Base-by-base conservation (phyloP, 371 early-diverging fungal species). In the Lichtheimia ramosa region DNA sequence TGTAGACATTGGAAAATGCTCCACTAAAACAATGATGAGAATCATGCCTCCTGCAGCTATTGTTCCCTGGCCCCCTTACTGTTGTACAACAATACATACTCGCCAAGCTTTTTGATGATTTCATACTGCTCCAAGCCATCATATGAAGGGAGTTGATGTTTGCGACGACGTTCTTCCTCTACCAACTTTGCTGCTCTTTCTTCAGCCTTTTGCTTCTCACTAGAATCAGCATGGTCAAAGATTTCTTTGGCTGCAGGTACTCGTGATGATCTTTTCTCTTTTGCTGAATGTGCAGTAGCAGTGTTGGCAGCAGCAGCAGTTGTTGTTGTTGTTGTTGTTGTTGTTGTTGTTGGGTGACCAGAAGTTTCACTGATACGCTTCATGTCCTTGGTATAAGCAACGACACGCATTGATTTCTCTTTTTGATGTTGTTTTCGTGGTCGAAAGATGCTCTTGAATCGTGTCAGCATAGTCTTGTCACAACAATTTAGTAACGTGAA, bases 1-100 rank as follows among this genome's bases (percentile, higher is more conserved):
- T 79, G 75, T 89, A 92, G 0, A 94, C 94, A 59, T 83, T 86
- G 52, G 92, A 90, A 73, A 92, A 94, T 14, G 93, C 94, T 52
- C 94, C 94, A 65, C 89, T 89, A 77, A 51, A 63, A 51, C 62
- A 51, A 59, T 28, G 20, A 61, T 54, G 18, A 48, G 15, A 23
- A 55, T 20, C 40, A 24, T 41, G 18, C 57, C 10, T 12, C 34
- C 42, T 50, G 13, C 18, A 48, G 18, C 51, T 27, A 49, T 42
- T 34, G 39, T 49, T 43, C 24, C 21, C 12, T 5, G 21, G 40
- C n/a, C 3, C 18, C 34, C 34, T 34, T 34, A 34, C 34, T 5
- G 34, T 34, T 34, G 34, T 3, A 24, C 16, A 18, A 14, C 25
- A 48, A 15, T 25, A 82, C 86, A 70, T 83, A 86, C 89, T 87